These are phyloP conservation scores for Magnolia changhungtana DNA, from an alignment of 164 flowering plant species.

Conservation along the genomic window DNA sequence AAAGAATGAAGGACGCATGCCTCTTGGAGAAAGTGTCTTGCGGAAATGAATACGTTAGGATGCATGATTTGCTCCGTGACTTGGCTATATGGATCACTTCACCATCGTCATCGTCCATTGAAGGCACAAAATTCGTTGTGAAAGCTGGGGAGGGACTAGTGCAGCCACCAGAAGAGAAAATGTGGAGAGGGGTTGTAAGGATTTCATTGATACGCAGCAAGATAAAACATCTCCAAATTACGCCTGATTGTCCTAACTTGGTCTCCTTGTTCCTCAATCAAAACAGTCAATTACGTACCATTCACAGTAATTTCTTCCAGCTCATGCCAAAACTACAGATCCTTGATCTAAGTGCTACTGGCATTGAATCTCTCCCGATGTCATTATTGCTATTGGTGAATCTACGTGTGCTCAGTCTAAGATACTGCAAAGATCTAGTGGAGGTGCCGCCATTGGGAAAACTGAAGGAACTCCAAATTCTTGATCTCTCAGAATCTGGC, in stretches of 20 bases:
- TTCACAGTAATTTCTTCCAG: conserved; percentile 14
- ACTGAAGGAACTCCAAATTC: too few relatives aligned
- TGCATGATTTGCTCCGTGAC: conserved; percentile 6
- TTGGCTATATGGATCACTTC: conserved; percentile 8
- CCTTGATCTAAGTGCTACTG: conserved; percentile 18
- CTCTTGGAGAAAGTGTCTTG: background rate
- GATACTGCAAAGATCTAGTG: too few relatives aligned
- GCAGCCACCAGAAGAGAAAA: conserved; percentile 9
- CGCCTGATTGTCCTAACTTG: conserved; percentile 19
- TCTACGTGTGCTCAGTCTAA: background rate
- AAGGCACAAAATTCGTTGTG: background rate
- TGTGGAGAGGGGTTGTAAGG: conserved; percentile 1
- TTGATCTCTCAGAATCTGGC: conserved; percentile 9
- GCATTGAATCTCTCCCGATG: background rate
- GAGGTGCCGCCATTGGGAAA: too few relatives aligned
- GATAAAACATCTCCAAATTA: background rate
- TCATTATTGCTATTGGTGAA: conserved; percentile 6
- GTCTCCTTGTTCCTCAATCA: conserved; percentile 13
- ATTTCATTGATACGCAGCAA: conserved; percentile 17
- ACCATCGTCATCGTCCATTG: background rate
- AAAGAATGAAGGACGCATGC: background rate
- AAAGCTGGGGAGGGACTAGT: conserved; percentile 14
- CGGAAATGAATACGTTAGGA: background rate
- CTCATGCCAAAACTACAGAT: conserved; percentile 21
- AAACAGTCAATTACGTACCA: background rate